Conservation (phyloP, 2,329 filamentous ascomycete genomes). For the Aspergillus felis region DNA sequence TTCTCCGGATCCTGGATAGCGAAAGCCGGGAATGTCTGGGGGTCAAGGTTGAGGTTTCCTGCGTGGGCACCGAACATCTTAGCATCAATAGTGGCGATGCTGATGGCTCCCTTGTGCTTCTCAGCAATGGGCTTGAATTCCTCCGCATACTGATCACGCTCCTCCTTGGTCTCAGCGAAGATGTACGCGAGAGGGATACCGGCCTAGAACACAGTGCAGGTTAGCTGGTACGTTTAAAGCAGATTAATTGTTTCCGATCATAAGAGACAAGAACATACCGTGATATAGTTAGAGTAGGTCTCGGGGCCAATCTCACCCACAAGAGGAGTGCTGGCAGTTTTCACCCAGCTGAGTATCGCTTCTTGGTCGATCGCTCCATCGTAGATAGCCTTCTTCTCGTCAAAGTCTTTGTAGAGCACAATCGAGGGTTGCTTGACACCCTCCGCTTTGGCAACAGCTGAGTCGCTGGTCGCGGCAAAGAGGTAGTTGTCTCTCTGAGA, state of each 20-base stretch:
- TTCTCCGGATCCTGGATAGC: conserved; percentile 93
- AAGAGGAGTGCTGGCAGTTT: conserved; percentile 79
- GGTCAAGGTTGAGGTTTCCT: conserved; percentile 93
- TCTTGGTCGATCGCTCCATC: conserved; percentile 76
- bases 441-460: conserved; percentile 79
- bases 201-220: conserved; percentile 44
- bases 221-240: conserved; percentile 3
- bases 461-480: conserved; percentile 84
- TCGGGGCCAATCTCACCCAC: conserved; percentile 96
- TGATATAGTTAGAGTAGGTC: conserved; percentile 95
- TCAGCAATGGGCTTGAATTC: conserved; percentile 81
- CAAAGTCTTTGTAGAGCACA: conserved; percentile 95
- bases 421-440: conserved; percentile 82
- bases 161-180: conserved; percentile 87
- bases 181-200: conserved; percentile 95
- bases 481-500: conserved; percentile 84
- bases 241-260: neutral
- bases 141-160: conserved; percentile 74
- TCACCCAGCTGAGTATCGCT: conserved; percentile 76
- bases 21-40: conserved; percentile 93
- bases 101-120: conserved; percentile 89
- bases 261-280: conserved; percentile 44
- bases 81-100: conserved; percentile 97
- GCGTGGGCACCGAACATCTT: conserved; percentile 92
- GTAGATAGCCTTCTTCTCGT: conserved; percentile 89